Conservation (phyloP, 345 rosid genomes). For the Eucalyptus shirleyi region DNA sequence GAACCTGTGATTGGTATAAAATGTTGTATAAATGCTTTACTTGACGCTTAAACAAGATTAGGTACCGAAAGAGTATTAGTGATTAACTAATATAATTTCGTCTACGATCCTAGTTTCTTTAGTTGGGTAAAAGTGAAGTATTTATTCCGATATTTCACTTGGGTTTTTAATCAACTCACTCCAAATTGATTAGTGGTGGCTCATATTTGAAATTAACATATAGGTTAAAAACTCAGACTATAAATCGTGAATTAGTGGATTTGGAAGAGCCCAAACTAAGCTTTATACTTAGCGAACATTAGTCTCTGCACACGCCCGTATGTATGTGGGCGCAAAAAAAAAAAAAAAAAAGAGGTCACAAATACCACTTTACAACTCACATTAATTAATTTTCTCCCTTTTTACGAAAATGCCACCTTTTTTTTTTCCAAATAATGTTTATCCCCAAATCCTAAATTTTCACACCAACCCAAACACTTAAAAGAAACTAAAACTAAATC, state of each 20-base stretch:
- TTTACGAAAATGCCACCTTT: neutral
- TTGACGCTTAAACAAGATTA: no score
- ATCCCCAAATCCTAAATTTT: neutral
- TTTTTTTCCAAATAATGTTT: neutral
- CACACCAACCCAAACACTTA: neutral
- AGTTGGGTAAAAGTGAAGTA: no score
- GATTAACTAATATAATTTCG: rapidly evolving
- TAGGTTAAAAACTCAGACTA: rapidly evolving
- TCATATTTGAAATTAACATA: no score
- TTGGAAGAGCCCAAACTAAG: rapidly evolving
- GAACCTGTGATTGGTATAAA: no score
- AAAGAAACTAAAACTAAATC: neutral
- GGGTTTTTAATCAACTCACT: rapidly evolving
- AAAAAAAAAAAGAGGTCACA: no score
- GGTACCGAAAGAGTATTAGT: rapidly evolving
- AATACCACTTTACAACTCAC: neutral
- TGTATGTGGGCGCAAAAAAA: no score
- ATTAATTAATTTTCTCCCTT: neutral
- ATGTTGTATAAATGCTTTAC: rapidly evolving
- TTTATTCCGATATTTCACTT: no score
- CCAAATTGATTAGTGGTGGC: no score
- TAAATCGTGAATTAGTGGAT: rapidly evolving
- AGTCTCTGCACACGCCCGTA: rapidly evolving
- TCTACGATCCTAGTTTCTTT: rapidly evolving
- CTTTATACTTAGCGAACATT: no score